Evolutionary conservation across 2,329 filamentous ascomycete species (phyloP).

Genomic region (Chrysoporthe austroafricana): DNA sequence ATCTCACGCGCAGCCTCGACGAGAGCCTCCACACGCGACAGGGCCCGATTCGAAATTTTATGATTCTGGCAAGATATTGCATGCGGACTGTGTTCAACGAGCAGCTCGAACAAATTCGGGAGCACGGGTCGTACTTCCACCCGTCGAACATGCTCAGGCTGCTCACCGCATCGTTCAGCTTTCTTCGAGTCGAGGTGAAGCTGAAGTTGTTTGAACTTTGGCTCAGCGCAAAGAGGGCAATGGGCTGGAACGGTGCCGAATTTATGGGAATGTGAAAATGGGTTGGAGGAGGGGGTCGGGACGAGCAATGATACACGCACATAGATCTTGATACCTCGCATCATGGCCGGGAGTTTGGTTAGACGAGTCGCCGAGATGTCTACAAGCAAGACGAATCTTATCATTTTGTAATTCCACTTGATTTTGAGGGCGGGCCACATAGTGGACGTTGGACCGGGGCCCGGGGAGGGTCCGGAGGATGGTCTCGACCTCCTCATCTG

Average conservation of each 20-base stretch:
- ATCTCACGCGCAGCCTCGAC: slow-evolving; percentile 90
- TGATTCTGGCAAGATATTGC: slow-evolving; percentile 72
- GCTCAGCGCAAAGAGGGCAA: slow-evolving; percentile 57
- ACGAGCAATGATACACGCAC: slow-evolving; percentile 13
- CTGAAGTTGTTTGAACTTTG: slow-evolving; percentile 66
- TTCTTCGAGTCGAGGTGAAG: slow-evolving; percentile 64
- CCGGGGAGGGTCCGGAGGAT: neutral
- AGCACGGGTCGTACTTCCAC: slow-evolving; percentile 59
- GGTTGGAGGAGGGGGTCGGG: neutral
- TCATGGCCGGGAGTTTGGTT: slow-evolving; percentile 19
- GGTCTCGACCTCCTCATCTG: neutral
- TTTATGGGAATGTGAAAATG: slow-evolving; percentile 21
- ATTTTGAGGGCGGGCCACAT: neutral
- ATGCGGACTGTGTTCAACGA: slow-evolving; percentile 68
- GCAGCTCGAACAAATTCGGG: slow-evolving; percentile 60
- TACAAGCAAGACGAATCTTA: neutral
- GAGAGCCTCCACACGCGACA: slow-evolving; percentile 81
- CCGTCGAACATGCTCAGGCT: slow-evolving; percentile 59
- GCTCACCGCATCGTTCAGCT: slow-evolving; percentile 61
- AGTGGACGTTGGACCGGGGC: neutral
- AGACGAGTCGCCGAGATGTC: slow-evolving; percentile 5
- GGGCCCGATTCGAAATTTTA: slow-evolving; percentile 66
- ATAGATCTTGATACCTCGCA: slow-evolving; percentile 28
- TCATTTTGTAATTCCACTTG: neutral
- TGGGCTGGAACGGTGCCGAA: slow-evolving; percentile 35